A percentile compares a stretch with the other conserved stretches of the same genome.
Evolutionary conservation across 2,329 filamentous ascomycete species (phyloP).

Genomic region (Rugonectria rugulosa): DNA sequence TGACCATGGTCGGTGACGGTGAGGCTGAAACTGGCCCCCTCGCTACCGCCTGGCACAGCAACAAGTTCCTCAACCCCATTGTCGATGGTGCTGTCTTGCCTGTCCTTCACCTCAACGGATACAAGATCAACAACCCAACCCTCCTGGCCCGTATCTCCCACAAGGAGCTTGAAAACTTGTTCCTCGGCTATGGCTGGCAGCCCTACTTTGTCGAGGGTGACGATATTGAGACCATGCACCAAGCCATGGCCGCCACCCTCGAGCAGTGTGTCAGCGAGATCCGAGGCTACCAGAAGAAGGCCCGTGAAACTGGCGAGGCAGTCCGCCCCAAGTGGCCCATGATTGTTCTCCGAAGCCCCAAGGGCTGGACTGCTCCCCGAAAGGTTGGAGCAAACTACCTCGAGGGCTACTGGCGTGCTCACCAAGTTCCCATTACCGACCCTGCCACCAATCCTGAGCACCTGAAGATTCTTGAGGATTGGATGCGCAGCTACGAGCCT

Average conservation of each 20-base stretch:
- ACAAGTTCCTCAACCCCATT: constrained; percentile 82
- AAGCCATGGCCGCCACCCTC: constrained; percentile 80
- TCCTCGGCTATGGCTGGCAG: constrained; percentile 79
- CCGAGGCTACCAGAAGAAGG: constrained; percentile 72
- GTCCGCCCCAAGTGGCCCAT: constrained; percentile 80
- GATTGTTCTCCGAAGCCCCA: constrained; percentile 78
- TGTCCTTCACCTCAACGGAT: constrained; percentile 80
- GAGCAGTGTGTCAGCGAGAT: constrained; percentile 78
- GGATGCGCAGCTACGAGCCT: constrained; percentile 80
- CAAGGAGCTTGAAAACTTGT: constrained; percentile 73
- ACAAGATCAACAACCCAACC: constrained; percentile 86
- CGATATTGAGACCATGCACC: constrained; percentile 78
- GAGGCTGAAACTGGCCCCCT: constrained; percentile 83
- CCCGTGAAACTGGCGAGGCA: constrained; percentile 72
- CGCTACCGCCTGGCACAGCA: constrained; percentile 83
- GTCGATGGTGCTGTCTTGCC: constrained; percentile 80
- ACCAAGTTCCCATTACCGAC: constrained; percentile 79
- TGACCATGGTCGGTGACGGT: constrained; percentile 82
- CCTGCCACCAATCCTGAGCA: constrained; percentile 71
- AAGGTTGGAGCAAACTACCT: constrained; percentile 75
- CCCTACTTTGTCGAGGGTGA: constrained; percentile 83
- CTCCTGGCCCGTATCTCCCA: constrained; percentile 77
- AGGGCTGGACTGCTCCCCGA: constrained; percentile 81
- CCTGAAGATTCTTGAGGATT: constrained; percentile 73
- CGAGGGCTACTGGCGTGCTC: constrained; percentile 80